These are phyloP conservation scores for Cryptococcus sp. DNA, from an alignment of 1,284 basidiomycete species.

Conservation along the genomic window DNA sequence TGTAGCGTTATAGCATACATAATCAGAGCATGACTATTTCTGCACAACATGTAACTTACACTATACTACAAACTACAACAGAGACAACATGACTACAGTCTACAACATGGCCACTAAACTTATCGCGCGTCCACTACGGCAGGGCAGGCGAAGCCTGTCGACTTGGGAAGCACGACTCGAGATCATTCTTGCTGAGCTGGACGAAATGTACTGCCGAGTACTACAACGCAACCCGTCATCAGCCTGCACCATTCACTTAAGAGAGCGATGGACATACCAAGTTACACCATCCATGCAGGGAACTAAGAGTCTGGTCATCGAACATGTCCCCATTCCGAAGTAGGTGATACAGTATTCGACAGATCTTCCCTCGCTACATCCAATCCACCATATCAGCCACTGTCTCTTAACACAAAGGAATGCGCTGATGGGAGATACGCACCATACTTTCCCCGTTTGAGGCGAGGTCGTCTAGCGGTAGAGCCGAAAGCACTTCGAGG, in stretches of 20 bases:
- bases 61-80: no score
- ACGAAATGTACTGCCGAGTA: conserved; percentile 40
- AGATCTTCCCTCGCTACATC: conserved; percentile 35
- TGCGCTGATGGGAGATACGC: no score
- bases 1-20: no score
- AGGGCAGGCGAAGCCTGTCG: not conserved
- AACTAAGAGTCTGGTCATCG: conserved; percentile 26
- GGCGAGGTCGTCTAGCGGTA: conserved; percentile 47
- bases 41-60: no score
- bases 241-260: no score
- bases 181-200: conserved; percentile 14
- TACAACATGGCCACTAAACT: no score
- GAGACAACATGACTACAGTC: no score
- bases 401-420: no score
- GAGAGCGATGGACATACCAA: conserved; percentile 21
- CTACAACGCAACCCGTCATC: conserved; percentile 1
- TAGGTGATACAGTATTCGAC: conserved; percentile 34
- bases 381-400: not conserved
- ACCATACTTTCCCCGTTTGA: conserved; percentile 49
- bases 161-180: conserved; percentile 4
- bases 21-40: no score
- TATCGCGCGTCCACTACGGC: not conserved
- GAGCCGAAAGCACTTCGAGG: conserved; percentile 26
- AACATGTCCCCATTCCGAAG: conserved; percentile 23
- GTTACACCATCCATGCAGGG: conserved; percentile 39